Evolutionary conservation across 331 rosid genomes (phyloP).

Genomic region (Phaseolus coccineus): DNA sequence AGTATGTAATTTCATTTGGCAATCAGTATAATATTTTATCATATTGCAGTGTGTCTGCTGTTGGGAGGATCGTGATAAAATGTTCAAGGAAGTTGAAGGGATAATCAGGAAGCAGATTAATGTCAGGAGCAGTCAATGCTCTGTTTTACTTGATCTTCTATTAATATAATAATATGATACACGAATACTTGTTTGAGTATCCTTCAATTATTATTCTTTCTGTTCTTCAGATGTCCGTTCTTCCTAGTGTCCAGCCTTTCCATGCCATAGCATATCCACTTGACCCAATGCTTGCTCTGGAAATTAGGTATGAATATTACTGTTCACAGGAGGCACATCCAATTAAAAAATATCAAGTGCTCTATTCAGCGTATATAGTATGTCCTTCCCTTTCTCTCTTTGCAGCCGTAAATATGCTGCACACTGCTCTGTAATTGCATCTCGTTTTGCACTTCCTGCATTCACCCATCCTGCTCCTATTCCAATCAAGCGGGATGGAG

Average conservation of each 20-base stretch:
- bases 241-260: slow-evolving; percentile 99
- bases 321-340: slow-evolving; percentile 1
- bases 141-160: background rate
- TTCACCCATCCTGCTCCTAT: slow-evolving; percentile 80
- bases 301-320: slow-evolving; percentile 70
- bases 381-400: slow-evolving; percentile 23
- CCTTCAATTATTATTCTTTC: slow-evolving; percentile 21
- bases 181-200: slow-evolving; percentile 14
- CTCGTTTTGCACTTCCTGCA: slow-evolving; percentile 83
- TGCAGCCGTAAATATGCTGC: slow-evolving; percentile 93
- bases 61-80: slow-evolving; percentile 97
- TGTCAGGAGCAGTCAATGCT: slow-evolving; percentile 60
- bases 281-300: slow-evolving; percentile 95
- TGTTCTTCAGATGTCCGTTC: slow-evolving; percentile 83
- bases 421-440: slow-evolving; percentile 92
- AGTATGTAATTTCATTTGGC: slow-evolving; percentile 9
- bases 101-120: slow-evolving; percentile 89
- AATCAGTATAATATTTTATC: slow-evolving; percentile 8
- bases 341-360: background rate
- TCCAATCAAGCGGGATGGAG: slow-evolving; percentile 74
- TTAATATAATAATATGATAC: slow-evolving; percentile 24
- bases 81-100: slow-evolving; percentile 94
- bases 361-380: background rate
- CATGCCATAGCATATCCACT: slow-evolving; percentile 99
- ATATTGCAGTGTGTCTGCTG: slow-evolving; percentile 86